These are phyloP conservation scores for Verticillium tricorpus DNA, from an alignment of 2,329 filamentous ascomycete genomes.

Conservation along the genomic window DNA sequence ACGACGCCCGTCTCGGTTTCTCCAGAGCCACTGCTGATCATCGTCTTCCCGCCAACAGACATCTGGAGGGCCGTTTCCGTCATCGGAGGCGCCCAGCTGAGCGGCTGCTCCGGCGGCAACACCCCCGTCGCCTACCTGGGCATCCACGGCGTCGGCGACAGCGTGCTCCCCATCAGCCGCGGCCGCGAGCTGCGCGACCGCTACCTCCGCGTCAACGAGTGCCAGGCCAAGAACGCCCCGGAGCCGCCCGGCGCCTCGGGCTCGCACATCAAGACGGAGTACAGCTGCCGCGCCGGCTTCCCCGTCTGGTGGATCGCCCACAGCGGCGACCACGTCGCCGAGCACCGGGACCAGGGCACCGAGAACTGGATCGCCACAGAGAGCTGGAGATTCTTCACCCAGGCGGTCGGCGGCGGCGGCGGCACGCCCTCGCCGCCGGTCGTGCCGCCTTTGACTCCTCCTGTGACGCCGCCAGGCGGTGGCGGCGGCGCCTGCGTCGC, in stretches of 20 bases:
- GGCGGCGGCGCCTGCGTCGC: background rate
- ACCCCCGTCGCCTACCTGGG: slow-evolving; percentile 33
- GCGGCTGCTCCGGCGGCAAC: slow-evolving; percentile 30
- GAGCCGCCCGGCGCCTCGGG: slow-evolving; percentile 10
- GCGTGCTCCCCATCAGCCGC: slow-evolving; percentile 25
- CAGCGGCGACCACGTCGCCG: slow-evolving; percentile 18
- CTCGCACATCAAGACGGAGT: slow-evolving; percentile 20
- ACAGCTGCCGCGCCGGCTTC: slow-evolving; percentile 18
- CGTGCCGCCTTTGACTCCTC: background rate
- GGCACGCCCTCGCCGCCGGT: background rate
- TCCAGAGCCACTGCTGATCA: slow-evolving; percentile 1
- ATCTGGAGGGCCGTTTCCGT: slow-evolving; percentile 33
- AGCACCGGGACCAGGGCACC: background rate
- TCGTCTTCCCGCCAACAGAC: background rate
- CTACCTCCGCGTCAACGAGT: slow-evolving; percentile 32
- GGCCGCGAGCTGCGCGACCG: slow-evolving; percentile 31
- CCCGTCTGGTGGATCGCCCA: slow-evolving; percentile 25
- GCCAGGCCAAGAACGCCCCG: slow-evolving; percentile 18
- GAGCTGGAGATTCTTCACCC: slow-evolving; percentile 18
- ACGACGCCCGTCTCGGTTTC: background rate
- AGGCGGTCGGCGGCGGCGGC: background rate
- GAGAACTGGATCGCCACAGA: slow-evolving; percentile 10
- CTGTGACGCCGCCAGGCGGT: background rate
- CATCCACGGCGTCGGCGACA: slow-evolving; percentile 32
- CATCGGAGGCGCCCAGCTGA: slow-evolving; percentile 25